A percentile compares a stretch with the other conserved stretches of the same genome.
These are phyloP conservation scores for Rhizoclosmatium sp. DNA, from an alignment of 192 early-diverging fungal species.

Conservation along the genomic window DNA sequence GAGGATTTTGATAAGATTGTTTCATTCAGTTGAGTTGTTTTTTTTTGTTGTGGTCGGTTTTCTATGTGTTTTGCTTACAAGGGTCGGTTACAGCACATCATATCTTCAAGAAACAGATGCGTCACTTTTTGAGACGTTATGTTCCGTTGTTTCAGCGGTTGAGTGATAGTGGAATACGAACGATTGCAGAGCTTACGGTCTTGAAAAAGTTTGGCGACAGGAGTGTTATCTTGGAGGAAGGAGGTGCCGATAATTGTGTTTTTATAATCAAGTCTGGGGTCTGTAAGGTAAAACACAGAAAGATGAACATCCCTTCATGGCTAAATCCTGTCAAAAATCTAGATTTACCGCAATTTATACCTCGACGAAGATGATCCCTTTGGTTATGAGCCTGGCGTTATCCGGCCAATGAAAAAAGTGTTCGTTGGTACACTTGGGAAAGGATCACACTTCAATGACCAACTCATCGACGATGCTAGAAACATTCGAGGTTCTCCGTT, in stretches of 20 bases:
- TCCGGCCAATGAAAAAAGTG: not conserved
- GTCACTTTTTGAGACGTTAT: conserved; percentile 4
- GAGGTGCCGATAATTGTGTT: conserved; percentile 1
- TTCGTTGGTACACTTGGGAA: not conserved
- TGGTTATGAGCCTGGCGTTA: not conserved
- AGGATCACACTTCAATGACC: conserved; percentile 26
- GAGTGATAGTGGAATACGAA: conserved; percentile 2
- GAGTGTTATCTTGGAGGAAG: conserved; percentile 7
- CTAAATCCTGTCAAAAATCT: not conserved
- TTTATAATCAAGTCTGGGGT: conserved; percentile 23
- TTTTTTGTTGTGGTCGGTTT: not conserved
- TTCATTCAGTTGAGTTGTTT: conserved; percentile 22
- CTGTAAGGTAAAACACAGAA: conserved; percentile 10
- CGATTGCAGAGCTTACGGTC: conserved; percentile 13
- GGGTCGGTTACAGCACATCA: not conserved
- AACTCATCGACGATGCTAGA: conserved; percentile 1
- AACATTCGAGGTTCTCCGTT: not conserved
- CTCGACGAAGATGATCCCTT: too few relatives aligned
- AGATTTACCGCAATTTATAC: not conserved
- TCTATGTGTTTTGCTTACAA: not conserved
- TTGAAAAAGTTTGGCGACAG: conserved; percentile 4
- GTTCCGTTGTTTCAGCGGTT: conserved; percentile 24
- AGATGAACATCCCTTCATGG: not conserved
- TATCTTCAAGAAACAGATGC: conserved; percentile 10
- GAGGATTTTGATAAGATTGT: conserved; percentile 22